Conservation (phyloP, 371 early-diverging fungal genomes). For the Rhizopus sp. region DNA sequence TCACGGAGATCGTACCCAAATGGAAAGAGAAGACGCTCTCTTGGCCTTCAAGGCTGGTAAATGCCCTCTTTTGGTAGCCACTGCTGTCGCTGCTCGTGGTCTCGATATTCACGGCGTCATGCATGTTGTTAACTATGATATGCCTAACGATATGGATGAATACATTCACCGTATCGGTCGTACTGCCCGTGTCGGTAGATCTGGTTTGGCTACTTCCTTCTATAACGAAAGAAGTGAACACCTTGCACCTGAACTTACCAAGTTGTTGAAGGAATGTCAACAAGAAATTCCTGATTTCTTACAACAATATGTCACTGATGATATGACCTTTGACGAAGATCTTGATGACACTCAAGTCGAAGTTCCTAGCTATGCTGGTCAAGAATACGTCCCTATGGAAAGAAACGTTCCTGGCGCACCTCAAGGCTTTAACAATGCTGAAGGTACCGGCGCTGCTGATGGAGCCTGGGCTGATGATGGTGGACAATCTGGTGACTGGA, state of each 20-base stretch:
- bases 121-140: slow-evolving; percentile 87
- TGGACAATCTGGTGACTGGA: slow-evolving; percentile 41
- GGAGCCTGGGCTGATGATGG: slow-evolving; percentile 24
- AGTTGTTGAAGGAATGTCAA: slow-evolving; percentile 79
- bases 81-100: slow-evolving; percentile 94
- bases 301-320: slow-evolving; percentile 33
- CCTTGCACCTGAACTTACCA: slow-evolving; percentile 67
- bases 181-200: slow-evolving; percentile 75
- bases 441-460: slow-evolving; percentile 34
- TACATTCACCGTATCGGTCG: slow-evolving; percentile 86
- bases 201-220: slow-evolving; percentile 79
- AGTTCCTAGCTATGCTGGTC: slow-evolving; percentile 49
- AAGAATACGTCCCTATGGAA: slow-evolving; percentile 45
- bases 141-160: slow-evolving; percentile 76
- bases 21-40: slow-evolving; percentile 82
- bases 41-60: slow-evolving; percentile 72
- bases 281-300: slow-evolving; percentile 81
- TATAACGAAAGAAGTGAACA: slow-evolving; percentile 52
- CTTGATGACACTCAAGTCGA: slow-evolving; percentile 46
- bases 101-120: slow-evolving; percentile 84
- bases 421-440: slow-evolving; percentile 36
- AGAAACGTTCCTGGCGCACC: slow-evolving; percentile 35
- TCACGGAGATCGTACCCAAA: slow-evolving; percentile 79
- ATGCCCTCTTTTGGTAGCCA: slow-evolving; percentile 88
- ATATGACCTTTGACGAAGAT: slow-evolving; percentile 43